phyloP scores from a whole-genome alignment of 306 rosid species.

The Fragaria nilgerrensis region DNA sequence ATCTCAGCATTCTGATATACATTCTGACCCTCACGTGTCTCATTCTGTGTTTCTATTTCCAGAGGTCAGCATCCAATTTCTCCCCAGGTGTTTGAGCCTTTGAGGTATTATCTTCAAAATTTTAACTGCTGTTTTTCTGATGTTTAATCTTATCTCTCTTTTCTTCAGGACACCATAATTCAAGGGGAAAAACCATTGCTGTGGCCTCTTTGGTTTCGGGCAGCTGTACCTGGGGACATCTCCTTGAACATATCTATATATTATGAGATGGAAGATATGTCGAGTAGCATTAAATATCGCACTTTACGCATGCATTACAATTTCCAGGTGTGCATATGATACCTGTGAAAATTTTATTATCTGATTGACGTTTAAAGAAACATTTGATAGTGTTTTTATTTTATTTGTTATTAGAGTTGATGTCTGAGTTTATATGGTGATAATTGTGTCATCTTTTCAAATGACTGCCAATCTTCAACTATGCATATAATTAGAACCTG shows the following conservation, averaged over 20 bases:
- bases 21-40: constrained; percentile 39
- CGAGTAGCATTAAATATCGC: constrained; percentile 76
- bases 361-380: constrained; percentile 1
- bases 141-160: constrained; percentile 19
- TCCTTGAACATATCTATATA: constrained; percentile 75
- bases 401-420: background rate
- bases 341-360: constrained; percentile 19
- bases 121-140: constrained; percentile 27
- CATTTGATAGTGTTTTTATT: background rate
- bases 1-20: constrained; percentile 34
- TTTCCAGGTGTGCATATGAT: constrained; percentile 66
- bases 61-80: constrained; percentile 55
- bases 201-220: constrained; percentile 99
- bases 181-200: constrained; percentile 62
- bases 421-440: background rate
- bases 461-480: background rate
- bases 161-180: constrained; percentile 61
- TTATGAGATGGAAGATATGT: constrained; percentile 77
- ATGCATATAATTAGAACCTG: constrained; percentile 6
- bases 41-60: constrained; percentile 70
- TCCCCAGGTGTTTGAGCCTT: constrained; percentile 1
- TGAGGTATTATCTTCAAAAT: constrained; percentile 12
- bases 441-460: background rate
- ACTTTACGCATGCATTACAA: constrained; percentile 77
- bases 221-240: constrained; percentile 85